Conservation (phyloP, 495 filamentous ascomycete species). For the Hyphodiscus hymeniophilus region DNA sequence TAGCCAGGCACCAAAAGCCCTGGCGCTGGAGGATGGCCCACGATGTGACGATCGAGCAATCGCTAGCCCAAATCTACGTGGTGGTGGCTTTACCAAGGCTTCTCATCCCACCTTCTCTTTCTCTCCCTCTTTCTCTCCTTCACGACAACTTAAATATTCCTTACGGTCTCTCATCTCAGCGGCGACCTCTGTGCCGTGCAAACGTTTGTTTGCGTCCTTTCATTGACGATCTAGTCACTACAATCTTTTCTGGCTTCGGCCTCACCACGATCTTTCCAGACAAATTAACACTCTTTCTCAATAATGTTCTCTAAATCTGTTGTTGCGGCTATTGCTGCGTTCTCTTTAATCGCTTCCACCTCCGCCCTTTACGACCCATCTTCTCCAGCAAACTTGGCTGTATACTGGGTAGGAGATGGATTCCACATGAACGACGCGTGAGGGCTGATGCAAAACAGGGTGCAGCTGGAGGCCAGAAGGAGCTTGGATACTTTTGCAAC, state of each 20-base stretch:
- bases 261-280: conserved; percentile 17
- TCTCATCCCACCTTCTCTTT: conserved; percentile 2
- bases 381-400: conserved; percentile 37
- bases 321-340: conserved; percentile 17
- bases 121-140: conserved; percentile 9
- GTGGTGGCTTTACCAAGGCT: conserved; percentile 10
- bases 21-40: conserved; percentile 1
- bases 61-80: conserved; percentile 6
- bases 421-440: background rate
- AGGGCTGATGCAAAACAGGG: conserved; percentile 26
- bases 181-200: conserved; percentile 18
- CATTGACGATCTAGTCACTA: conserved; percentile 23
- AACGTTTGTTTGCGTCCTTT: conserved; percentile 28
- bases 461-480: conserved; percentile 33
- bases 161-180: conserved; percentile 7
- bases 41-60: background rate
- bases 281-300: conserved; percentile 2
- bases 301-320: conserved; percentile 22
- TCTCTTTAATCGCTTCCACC: conserved; percentile 15
- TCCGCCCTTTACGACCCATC: conserved; percentile 11
- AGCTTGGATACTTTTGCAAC: conserved; percentile 49
- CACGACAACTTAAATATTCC: conserved; percentile 12
- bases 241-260: conserved; percentile 24
- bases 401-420: conserved; percentile 38
- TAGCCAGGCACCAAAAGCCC: conserved; percentile 3